These are phyloP conservation scores for Agaricales sp. DNA, from an alignment of 1,284 basidiomycete genomes.

Conservation along the genomic window DNA sequence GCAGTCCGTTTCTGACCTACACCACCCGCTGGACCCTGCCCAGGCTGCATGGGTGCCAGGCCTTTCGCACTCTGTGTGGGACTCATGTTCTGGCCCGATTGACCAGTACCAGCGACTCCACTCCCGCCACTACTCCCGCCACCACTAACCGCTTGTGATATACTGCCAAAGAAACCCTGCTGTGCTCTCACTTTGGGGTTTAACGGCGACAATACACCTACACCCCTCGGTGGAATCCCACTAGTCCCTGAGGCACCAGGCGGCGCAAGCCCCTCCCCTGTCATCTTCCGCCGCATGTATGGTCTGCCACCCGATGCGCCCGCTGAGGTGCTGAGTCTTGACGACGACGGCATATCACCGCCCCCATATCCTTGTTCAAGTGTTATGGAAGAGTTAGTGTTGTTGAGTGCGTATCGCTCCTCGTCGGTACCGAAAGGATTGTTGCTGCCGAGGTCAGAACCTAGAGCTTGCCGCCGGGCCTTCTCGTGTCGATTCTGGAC, in stretches of 20 bases:
- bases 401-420: conserved; percentile 25
- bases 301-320: conserved; percentile 21
- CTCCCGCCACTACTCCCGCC: no score
- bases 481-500: conserved; percentile 85
- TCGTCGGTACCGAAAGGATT: conserved; percentile 10
- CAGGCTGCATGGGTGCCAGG: not conserved
- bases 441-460: conserved; percentile 26
- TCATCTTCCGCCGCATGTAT: conserved; percentile 44
- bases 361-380: conserved; percentile 16
- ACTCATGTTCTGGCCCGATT: not conserved
- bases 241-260: conserved; percentile 10
- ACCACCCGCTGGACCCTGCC: not conserved
- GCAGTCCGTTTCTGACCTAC: not conserved
- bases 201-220: conserved; percentile 23
- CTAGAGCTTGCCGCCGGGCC: conserved; percentile 60
- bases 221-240: conserved; percentile 7
- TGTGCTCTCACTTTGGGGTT: not conserved
- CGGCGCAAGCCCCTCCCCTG: conserved; percentile 39
- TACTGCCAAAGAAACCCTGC: not conserved
- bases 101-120: no score
- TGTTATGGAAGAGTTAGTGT: conserved; percentile 15
- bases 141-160: not conserved
- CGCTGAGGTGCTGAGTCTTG: not conserved
- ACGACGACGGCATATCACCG: conserved; percentile 17
- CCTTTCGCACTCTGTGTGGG: not conserved